Base-by-base conservation (phyloP, 2,329 filamentous ascomycete genomes). In the Xylariaceae sp. region DNA sequence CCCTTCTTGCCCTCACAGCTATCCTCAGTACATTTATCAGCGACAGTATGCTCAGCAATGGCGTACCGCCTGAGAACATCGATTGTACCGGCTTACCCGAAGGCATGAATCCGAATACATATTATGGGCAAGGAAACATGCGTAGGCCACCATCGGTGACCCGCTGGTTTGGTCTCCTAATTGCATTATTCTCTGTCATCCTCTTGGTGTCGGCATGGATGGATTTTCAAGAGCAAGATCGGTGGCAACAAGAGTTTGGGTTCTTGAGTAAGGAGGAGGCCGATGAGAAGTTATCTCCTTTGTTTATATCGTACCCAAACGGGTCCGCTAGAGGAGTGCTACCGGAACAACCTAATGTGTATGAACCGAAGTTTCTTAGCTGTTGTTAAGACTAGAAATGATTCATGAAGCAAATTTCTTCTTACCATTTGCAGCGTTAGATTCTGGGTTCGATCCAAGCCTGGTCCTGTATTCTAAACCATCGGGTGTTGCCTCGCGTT, bases 211-310 rank as follows among this genome's bases (percentile, higher is more conserved):
- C 59, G n/a, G 44, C 50, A 2, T 56, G 59, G 59, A 14, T 56
- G 3, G 59, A 61, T 21, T 56, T 61, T 26, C 52, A 56, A 16
- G 50, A 61, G 32, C 40, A 58, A 18, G 59, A 61, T 29, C 18
- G 16, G 14, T 40, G 18, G 37, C 37, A 58, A 21, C 48, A 6
- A 10, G 20, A 46, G 10, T 14, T 16, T 20, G 10, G 7, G n/a
- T 2, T 12, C 14, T 20, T 29, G 1, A 16, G 26, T 19, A 48
- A 52, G 20, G 37, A 37, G 20, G 20, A 20, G 12, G 20, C 20
- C 4, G 19, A 48, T 10, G 50, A 58, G 37, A 58, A 61, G 40
- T n/a, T 9, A 20, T 58, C 3, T 43, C 23, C 2, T 14, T 41
- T 42, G 47, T 49, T 18, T 49, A 42, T 41, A 44, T 14, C 19